phyloP scores from a whole-genome alignment of 192 early-diverging fungal species.

The Podochytrium sp. region DNA sequence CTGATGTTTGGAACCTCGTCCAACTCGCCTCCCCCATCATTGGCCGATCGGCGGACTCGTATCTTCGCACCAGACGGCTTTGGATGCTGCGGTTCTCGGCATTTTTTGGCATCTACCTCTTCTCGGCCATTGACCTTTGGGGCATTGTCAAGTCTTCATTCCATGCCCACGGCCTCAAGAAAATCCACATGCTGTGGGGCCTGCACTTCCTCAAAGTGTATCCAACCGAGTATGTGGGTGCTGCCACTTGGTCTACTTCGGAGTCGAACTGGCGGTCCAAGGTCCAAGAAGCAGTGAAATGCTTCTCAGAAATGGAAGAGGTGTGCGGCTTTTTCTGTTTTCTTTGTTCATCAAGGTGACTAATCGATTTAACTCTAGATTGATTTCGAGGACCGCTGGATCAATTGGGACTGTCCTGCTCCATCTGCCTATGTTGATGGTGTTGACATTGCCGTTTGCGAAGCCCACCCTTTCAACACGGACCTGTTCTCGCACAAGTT shows the following conservation, averaged over 20 bases:
- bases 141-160: not conserved
- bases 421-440: conserved; percentile 4
- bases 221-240: not conserved
- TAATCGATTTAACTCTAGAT: conserved; percentile 1
- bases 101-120: not conserved
- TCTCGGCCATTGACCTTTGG: conserved; percentile 1
- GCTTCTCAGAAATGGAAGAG: not conserved
- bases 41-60: not conserved
- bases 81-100: not conserved
- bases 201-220: not conserved
- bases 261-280: not conserved
- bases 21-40: not conserved
- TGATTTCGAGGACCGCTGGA: not conserved
- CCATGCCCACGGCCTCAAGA: not conserved
- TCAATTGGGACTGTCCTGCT: not conserved
- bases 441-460: not conserved
- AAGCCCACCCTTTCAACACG: not conserved
- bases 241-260: not conserved
- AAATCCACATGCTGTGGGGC: not conserved
- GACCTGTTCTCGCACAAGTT: not conserved
- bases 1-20: too few species aligned
- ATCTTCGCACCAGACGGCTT: not conserved
- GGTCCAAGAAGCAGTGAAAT: not conserved
- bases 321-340: not conserved
- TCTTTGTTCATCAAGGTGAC: not conserved